Conservation (phyloP, 2,329 filamentous ascomycete genomes). For the Fonsecaea nubica region DNA sequence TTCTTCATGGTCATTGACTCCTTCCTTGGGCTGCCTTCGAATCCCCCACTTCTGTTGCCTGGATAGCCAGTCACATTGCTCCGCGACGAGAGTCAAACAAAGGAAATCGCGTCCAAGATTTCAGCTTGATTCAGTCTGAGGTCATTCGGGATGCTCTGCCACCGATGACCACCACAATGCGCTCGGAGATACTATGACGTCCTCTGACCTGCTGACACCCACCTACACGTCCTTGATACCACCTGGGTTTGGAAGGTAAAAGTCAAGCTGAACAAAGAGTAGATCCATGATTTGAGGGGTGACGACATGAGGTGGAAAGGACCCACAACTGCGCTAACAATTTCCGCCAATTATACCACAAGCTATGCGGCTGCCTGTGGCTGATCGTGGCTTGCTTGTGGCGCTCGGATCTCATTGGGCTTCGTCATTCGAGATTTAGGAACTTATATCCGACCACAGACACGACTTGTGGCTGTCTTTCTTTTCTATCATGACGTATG, state of each 20-base stretch:
- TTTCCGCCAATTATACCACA: not conserved
- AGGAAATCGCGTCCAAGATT: not conserved
- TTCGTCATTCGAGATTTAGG: conserved; percentile 2
- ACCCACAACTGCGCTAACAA: not conserved
- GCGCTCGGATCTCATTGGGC: not conserved
- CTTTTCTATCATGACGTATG: conserved; percentile 11
- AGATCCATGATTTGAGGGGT: not conserved
- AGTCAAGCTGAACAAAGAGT: not conserved
- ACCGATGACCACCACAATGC: not conserved
- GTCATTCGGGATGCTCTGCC: not conserved
- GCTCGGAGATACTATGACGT: conserved; percentile 4
- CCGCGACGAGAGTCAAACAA: not conserved
- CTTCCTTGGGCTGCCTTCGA: not conserved
- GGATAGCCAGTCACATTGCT: not conserved
- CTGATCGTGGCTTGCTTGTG: conserved; percentile 6
- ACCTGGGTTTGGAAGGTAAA: not conserved
- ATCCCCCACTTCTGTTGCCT: not conserved
- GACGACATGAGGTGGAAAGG: not conserved
- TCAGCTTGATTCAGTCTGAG: not conserved
- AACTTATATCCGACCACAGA: conserved; percentile 10
- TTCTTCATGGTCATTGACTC: not conserved
- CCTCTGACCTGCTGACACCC: conserved; percentile 4
- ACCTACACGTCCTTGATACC: not conserved
- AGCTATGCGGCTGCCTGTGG: not conserved
- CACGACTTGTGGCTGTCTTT: not conserved